These are phyloP conservation scores for Vitis hybrid DNA, from an alignment of 177 flowering plant species.

Conservation along the genomic window DNA sequence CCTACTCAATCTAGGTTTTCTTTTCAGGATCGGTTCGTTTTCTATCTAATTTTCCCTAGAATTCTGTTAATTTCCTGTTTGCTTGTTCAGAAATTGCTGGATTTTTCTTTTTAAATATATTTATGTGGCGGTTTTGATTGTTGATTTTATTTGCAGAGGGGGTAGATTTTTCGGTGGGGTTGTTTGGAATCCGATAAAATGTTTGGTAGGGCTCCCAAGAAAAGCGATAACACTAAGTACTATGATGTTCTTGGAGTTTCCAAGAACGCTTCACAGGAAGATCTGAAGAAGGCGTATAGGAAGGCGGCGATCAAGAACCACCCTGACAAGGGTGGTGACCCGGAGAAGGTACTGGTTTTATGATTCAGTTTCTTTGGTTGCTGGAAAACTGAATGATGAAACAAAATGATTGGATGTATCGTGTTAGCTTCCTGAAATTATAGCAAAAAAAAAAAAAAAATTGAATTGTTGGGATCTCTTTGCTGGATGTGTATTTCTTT, in stretches of 20 bases:
- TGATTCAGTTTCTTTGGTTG: background rate
- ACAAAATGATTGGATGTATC: too few species aligned
- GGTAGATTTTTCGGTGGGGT: background rate
- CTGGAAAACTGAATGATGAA: too few species aligned
- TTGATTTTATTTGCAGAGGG: background rate
- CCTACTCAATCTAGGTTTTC: too few species aligned
- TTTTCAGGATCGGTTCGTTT: too few species aligned
- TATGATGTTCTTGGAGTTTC: slow-evolving; percentile 79
- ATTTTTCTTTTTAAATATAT: too few species aligned
- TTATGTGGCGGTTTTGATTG: background rate
- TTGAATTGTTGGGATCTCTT: too few species aligned
- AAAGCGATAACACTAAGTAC: slow-evolving; percentile 73
- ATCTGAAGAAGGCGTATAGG: slow-evolving; percentile 80
- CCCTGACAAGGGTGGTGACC: slow-evolving; percentile 91
- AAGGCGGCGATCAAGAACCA: slow-evolving; percentile 92
- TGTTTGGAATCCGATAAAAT: slow-evolving; percentile 22
- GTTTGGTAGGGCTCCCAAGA: slow-evolving; percentile 80
- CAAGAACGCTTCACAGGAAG: slow-evolving; percentile 64
- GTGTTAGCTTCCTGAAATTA: too few species aligned
- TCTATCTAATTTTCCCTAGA: too few species aligned
- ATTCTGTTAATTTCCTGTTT: too few species aligned
- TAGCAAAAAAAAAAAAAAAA: too few species aligned
- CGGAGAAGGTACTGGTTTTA: slow-evolving; percentile 60
- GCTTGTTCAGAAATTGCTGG: too few species aligned
- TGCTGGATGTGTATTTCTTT: too few species aligned